phyloP scores from a whole-genome alignment of 2,329 filamentous ascomycete species.

The Zalaria obscura region DNA sequence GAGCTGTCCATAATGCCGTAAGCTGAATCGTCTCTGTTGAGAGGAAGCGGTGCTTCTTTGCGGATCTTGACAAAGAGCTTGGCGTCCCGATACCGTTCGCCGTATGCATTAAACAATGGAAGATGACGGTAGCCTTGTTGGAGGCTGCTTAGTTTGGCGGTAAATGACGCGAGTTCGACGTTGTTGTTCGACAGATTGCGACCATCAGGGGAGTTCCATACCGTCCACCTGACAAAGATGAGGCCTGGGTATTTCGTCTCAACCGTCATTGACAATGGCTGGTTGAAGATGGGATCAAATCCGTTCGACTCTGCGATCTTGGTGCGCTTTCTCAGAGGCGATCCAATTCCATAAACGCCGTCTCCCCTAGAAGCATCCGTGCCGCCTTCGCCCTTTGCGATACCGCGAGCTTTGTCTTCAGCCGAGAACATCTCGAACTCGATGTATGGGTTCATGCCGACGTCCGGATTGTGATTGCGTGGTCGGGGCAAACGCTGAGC shows the following conservation, averaged over 20 bases:
- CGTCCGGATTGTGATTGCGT: constrained; percentile 53
- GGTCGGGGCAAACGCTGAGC: constrained; percentile 88
- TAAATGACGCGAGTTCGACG: constrained; percentile 70
- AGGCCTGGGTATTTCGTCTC: constrained; percentile 91
- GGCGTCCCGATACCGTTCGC: constrained; percentile 88
- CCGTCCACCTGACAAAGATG: constrained; percentile 84
- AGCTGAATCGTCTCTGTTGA: constrained; percentile 14
- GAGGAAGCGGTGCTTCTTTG: constrained; percentile 30
- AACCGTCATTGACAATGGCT: constrained; percentile 63
- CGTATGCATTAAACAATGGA: constrained; percentile 74
- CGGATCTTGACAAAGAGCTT: constrained; percentile 84
- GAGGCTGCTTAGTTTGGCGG: constrained; percentile 77
- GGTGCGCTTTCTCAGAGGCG: constrained; percentile 66
- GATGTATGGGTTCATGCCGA: constrained; percentile 79
- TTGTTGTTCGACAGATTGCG: constrained; percentile 48
- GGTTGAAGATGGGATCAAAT: constrained; percentile 81
- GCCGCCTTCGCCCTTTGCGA: constrained; percentile 51
- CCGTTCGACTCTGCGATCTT: constrained; percentile 74
- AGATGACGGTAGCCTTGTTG: constrained; percentile 88
- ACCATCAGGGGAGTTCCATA: constrained; percentile 73
- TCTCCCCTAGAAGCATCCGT: constrained; percentile 46
- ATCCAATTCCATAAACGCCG: constrained; percentile 51
- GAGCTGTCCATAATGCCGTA: constrained; percentile 11
- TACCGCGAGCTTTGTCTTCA: constrained; percentile 73
- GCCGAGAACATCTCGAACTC: constrained; percentile 91